A percentile compares a stretch with the other conserved stretches of the same genome.
Conservation (phyloP, 2,329 filamentous ascomycete genomes). For the Fusarium sp. region DNA sequence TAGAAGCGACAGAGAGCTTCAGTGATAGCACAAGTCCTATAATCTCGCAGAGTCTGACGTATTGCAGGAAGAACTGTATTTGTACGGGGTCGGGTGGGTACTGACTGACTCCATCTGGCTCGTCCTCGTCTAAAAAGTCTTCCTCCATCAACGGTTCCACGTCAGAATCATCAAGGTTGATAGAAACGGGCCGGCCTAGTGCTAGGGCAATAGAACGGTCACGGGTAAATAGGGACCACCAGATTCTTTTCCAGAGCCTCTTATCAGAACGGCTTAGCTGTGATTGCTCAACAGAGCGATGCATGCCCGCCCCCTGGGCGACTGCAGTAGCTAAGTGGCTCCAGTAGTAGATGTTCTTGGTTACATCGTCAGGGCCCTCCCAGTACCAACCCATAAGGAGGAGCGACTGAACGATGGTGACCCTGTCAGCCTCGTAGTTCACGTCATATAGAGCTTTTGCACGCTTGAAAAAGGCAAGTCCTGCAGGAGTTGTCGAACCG, state of each 20-base stretch:
- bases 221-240: slow-evolving; percentile 97
- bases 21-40: slow-evolving; percentile 97
- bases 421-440: slow-evolving; percentile 95
- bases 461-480: slow-evolving; percentile 96
- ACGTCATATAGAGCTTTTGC: slow-evolving; percentile 96
- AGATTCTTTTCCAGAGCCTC: slow-evolving; percentile 94
- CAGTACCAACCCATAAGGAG: slow-evolving; percentile 98
- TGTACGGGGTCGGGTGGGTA: slow-evolving; percentile 86
- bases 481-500: slow-evolving; percentile 92
- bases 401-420: slow-evolving; percentile 94
- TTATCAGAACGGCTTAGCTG: slow-evolving; percentile 94
- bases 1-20: slow-evolving; percentile 95
- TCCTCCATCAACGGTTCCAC: slow-evolving; percentile 97
- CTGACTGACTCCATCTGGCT: slow-evolving; percentile 78
- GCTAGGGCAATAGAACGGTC: slow-evolving; percentile 96
- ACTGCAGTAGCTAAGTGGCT: slow-evolving; percentile 94
- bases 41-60: slow-evolving; percentile 97
- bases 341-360: slow-evolving; percentile 99
- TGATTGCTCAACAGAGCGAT: slow-evolving; percentile 92
- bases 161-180: slow-evolving; percentile 97
- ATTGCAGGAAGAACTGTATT: slow-evolving; percentile 98
- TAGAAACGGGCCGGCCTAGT: slow-evolving; percentile 90
- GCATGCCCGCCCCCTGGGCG: slow-evolving; percentile 97
- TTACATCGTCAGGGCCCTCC: slow-evolving; percentile 98
- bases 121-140: slow-evolving; percentile 96